A percentile compares a stretch with the other conserved stretches of the same genome.
Evolutionary conservation across 441 rosid genomes (phyloP).

Genomic region (Erysimum pusillum): DNA sequence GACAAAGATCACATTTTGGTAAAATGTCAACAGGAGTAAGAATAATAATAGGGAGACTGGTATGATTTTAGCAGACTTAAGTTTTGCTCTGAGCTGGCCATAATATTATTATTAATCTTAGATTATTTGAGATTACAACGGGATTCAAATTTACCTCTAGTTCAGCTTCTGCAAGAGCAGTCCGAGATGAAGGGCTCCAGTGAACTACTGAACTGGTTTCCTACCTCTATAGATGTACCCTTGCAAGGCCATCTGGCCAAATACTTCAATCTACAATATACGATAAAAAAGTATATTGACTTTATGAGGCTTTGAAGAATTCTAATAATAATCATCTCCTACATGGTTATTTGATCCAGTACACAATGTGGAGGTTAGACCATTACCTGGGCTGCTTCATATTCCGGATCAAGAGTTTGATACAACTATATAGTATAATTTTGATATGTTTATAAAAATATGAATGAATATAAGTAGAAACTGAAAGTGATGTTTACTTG

Average conservation of each 20-base stretch:
- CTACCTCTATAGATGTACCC: conserved; percentile 94
- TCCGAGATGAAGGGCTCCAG: conserved; percentile 98
- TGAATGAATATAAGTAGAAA: too few relatives aligned
- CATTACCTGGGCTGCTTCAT: conserved; percentile 97
- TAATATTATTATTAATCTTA: not conserved
- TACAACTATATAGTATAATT: too few relatives aligned
- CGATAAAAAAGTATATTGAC: conserved; percentile 28
- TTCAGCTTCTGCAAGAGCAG: conserved; percentile 99
- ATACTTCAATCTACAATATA: conserved; percentile 82
- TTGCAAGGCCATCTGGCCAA: conserved; percentile 89
- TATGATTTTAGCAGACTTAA: conserved; percentile 15
- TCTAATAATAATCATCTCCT: conserved; percentile 26
- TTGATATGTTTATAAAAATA: too few relatives aligned
- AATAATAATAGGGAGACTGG: conserved; percentile 24
- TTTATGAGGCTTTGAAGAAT: conserved; percentile 29
- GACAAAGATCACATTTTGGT: conserved; percentile 21
- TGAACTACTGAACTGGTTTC: conserved; percentile 90
- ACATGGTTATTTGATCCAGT: conserved; percentile 25
- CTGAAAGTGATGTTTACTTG: too few relatives aligned
- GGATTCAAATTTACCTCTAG: conserved; percentile 73
- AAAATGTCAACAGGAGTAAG: conserved; percentile 27
- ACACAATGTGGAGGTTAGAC: conserved; percentile 35
- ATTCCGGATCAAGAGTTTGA: conserved; percentile 91
- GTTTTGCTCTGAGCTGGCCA: conserved; percentile 12
- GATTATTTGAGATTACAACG: conserved; percentile 4